phyloP scores from a whole-genome alignment of 2,329 filamentous ascomycete species.

The Alternaria consortialis region DNA sequence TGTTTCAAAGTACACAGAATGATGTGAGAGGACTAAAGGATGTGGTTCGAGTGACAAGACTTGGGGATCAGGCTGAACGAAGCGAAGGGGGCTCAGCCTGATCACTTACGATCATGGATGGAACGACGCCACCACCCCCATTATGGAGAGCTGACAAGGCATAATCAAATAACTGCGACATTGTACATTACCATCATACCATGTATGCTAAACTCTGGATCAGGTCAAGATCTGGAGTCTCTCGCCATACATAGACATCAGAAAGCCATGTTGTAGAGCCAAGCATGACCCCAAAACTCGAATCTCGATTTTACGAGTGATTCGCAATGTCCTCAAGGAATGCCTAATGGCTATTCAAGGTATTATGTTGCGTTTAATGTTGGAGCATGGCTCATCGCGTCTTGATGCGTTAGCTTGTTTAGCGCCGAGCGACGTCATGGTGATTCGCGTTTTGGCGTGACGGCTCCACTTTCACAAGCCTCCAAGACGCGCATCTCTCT shows the following conservation, averaged over 20 bases:
- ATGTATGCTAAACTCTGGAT: background rate
- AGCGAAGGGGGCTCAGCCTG: background rate
- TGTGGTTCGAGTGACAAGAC: background rate
- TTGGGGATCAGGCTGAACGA: background rate
- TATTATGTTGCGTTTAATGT: background rate
- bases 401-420: background rate
- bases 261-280: background rate
- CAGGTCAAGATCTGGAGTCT: background rate
- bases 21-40: too few relatives aligned
- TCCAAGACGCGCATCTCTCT: constrained; percentile 11
- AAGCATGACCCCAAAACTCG: too few relatives aligned
- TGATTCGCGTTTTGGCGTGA: constrained; percentile 14
- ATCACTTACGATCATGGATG: background rate
- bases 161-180: background rate
- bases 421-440: constrained; percentile 16
- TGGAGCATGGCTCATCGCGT: background rate
- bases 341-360: background rate
- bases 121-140: background rate
- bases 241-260: background rate
- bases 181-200: background rate
- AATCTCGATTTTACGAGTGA: too few relatives aligned
- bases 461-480: constrained; percentile 18
- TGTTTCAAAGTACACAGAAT: background rate
- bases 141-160: background rate
- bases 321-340: background rate